These are phyloP conservation scores for Chrysochromulina tobinii DNA, from an alignment of 78 protist genomes.

Conservation along the genomic window DNA sequence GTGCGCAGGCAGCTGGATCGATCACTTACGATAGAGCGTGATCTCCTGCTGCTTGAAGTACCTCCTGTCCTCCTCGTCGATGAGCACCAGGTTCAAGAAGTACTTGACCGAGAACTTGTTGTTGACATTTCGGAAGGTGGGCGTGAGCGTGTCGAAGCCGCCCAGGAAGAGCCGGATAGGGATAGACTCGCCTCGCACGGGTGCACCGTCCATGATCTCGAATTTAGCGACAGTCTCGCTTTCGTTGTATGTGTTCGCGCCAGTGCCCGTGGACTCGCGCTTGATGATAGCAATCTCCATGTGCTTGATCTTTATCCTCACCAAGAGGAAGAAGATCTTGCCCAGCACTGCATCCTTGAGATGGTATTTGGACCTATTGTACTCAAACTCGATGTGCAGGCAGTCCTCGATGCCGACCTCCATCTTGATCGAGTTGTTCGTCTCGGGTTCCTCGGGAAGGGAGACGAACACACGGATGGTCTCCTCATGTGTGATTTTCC, in stretches of 20 bases:
- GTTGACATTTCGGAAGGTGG: slow-evolving; percentile 88
- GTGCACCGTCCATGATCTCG: slow-evolving; percentile 98
- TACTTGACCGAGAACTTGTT: slow-evolving; percentile 86
- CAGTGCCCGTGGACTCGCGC: slow-evolving; percentile 79
- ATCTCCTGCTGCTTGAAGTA: slow-evolving; percentile 66
- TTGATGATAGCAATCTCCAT: slow-evolving; percentile 91
- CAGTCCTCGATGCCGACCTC: slow-evolving; percentile 96
- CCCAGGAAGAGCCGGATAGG: slow-evolving; percentile 95
- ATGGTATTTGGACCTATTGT: slow-evolving; percentile 85
- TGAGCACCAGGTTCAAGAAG: slow-evolving; percentile 74
- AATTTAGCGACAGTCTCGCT: slow-evolving; percentile 91
- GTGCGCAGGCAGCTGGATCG: no score
- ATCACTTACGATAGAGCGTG: slow-evolving; percentile 52
- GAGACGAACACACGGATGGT: slow-evolving; percentile 86
- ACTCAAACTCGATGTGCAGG: slow-evolving; percentile 98
- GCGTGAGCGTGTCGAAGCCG: slow-evolving; percentile 85
- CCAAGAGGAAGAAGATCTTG: slow-evolving; percentile 86
- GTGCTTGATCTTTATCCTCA: slow-evolving; percentile 65
- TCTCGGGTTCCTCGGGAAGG: slow-evolving; percentile 59
- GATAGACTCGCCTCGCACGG: slow-evolving; percentile 88
- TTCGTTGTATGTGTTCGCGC: slow-evolving; percentile 50
- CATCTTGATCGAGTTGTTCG: slow-evolving; percentile 85
- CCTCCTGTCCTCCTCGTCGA: slow-evolving; percentile 70
- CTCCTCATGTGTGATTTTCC: slow-evolving; percentile 69
- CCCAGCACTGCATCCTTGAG: slow-evolving; percentile 90